phyloP scores from a whole-genome alignment of 495 filamentous ascomycete species.

The Lasiosphaeris hirsuta region DNA sequence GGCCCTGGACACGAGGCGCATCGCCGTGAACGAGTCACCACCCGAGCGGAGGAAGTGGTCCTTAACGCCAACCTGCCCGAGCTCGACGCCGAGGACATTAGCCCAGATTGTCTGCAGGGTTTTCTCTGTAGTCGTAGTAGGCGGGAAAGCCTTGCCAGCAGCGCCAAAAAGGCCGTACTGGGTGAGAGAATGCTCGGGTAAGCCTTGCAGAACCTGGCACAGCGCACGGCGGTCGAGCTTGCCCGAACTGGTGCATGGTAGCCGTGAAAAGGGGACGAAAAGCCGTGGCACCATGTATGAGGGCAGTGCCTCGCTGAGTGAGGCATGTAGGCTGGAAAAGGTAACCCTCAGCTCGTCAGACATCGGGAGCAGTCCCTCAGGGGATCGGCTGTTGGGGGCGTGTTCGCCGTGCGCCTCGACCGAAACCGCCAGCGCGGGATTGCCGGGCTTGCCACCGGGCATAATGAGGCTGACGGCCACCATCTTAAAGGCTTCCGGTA shows the following conservation, averaged over 20 bases:
- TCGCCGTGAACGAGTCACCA: conserved; percentile 53
- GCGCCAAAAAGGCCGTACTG: background rate
- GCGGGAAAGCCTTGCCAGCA: conserved; percentile 3
- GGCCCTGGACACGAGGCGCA: conserved; percentile 50
- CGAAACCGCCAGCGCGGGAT: background rate
- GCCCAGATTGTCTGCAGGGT: conserved; percentile 29
- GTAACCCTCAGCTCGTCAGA: background rate
- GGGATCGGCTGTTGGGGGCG: background rate
- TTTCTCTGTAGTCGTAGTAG: conserved; percentile 30
- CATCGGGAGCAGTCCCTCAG: background rate
- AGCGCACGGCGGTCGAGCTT: background rate
- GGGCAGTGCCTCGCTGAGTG: background rate
- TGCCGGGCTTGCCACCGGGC: conserved; percentile 36
- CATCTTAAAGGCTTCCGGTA: conserved; percentile 33
- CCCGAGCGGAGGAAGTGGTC: conserved; percentile 54
- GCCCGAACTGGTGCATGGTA: background rate
- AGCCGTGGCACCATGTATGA: background rate
- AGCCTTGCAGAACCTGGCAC: no score
- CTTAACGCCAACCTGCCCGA: conserved; percentile 23
- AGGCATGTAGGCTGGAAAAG: background rate
- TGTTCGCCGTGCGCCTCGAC: background rate
- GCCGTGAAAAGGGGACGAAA: background rate
- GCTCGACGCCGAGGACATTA: conserved; percentile 29
- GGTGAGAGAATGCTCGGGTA: conserved; percentile 39
- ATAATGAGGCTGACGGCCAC: conserved; percentile 45